phyloP scores from a whole-genome alignment of 352 stramenopile species.

The Pythium folliculosum region DNA sequence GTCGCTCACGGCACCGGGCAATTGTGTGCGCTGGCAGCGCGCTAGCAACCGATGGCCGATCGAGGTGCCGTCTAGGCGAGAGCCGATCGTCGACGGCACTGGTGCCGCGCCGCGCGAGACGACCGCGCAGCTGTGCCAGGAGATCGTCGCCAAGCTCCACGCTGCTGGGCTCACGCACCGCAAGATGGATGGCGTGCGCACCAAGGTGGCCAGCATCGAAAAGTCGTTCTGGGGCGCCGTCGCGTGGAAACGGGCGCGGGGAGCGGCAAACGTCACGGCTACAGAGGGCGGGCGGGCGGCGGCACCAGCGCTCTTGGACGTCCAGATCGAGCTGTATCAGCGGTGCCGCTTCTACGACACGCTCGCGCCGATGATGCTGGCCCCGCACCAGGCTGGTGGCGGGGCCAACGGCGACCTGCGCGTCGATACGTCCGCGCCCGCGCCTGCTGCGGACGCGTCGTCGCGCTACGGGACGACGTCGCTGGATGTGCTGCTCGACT shows the following conservation, averaged over 20 bases:
- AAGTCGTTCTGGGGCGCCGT: conserved; percentile 34
- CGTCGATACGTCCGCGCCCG: too few species aligned
- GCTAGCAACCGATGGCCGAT: conserved; percentile 7
- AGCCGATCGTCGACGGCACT: not conserved
- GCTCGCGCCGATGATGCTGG: conserved; percentile 10
- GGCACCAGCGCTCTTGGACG: too few species aligned
- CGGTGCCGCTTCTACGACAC: conserved; percentile 6
- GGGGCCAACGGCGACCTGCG: not conserved
- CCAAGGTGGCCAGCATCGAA: conserved; percentile 41
- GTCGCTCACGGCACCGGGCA: not conserved
- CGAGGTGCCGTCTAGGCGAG: not conserved
- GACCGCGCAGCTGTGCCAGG: conserved; percentile 15
- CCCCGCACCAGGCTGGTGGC: not conserved
- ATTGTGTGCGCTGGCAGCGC: conserved; percentile 13
- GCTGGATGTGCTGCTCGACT: conserved; percentile 16
- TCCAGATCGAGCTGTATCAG: not conserved
- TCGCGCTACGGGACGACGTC: too few species aligned
- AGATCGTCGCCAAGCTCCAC: conserved; percentile 36
- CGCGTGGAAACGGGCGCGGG: conserved; percentile 6
- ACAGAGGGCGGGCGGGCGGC: too few species aligned
- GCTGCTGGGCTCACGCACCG: conserved; percentile 33
- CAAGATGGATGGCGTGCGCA: conserved; percentile 25
- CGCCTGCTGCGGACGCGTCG: too few species aligned
- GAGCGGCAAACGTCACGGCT: too few species aligned
- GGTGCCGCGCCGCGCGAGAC: not conserved